A percentile compares a stretch with the other conserved stretches of the same genome.
Conservation (phyloP, 352 stramenopile species). For the Pythium phragmitis region DNA sequence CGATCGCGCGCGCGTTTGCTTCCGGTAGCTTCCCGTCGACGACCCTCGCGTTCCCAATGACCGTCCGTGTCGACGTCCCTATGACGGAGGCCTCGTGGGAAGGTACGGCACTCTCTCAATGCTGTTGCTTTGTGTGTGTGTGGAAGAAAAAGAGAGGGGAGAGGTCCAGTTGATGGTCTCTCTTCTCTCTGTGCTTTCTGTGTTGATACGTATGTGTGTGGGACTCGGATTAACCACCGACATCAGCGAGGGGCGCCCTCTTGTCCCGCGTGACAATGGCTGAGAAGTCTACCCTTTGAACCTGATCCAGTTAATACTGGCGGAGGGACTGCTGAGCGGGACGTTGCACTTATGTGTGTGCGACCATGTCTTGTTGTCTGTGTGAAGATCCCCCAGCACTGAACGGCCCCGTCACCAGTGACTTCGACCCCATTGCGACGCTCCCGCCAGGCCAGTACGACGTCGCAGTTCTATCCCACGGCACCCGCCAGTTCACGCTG, state of each 20-base stretch:
- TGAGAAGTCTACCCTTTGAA: slow-evolving; percentile 65
- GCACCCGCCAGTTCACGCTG: background rate
- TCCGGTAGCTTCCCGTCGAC: background rate
- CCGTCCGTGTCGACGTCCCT: slow-evolving; percentile 6
- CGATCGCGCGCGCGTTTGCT: slow-evolving; percentile 20
- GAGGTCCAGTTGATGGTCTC: background rate
- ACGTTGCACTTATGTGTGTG: slow-evolving; percentile 27
- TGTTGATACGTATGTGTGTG: slow-evolving; percentile 4
- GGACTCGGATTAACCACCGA: slow-evolving; percentile 28
- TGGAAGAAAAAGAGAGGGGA: background rate
- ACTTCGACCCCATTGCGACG: slow-evolving; percentile 17
- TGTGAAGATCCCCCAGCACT: background rate
- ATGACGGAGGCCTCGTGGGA: background rate
- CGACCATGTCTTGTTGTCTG: slow-evolving; percentile 15
- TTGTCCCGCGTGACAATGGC: slow-evolving; percentile 34
- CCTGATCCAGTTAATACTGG: slow-evolving; percentile 67
- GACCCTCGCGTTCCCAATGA: slow-evolving; percentile 12
- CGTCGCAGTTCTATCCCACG: slow-evolving; percentile 16
- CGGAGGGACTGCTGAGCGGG: slow-evolving; percentile 51
- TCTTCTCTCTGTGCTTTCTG: background rate
- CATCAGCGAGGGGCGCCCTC: slow-evolving; percentile 56
- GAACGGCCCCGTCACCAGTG: background rate
- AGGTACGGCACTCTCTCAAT: slow-evolving; percentile 11
- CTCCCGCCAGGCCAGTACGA: slow-evolving; percentile 27
- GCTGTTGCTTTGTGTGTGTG: background rate